Conservation (phyloP, 2,329 filamentous ascomycete genomes). For the Sphaerulina musiva region DNA sequence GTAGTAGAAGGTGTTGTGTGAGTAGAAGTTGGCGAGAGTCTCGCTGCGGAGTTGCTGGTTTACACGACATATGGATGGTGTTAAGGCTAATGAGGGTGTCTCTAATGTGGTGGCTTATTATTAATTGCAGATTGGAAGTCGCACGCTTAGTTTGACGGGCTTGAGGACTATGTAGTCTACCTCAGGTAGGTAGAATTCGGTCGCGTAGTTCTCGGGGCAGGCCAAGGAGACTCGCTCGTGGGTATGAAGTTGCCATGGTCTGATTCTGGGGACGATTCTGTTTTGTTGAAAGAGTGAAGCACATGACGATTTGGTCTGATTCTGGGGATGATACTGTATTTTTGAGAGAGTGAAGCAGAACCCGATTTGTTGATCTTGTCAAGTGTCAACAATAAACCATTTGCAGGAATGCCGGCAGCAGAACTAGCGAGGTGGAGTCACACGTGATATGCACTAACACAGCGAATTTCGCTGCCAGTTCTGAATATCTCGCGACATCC, state of each 20-base stretch:
- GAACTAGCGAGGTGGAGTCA: no score
- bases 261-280: not conserved
- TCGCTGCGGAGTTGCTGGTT: conserved; percentile 23
- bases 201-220: conserved; percentile 27
- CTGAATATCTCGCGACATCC: not conserved
- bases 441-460: not conserved
- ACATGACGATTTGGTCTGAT: no score
- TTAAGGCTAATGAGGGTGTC: conserved; percentile 16
- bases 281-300: no score
- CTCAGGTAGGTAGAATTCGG: conserved; percentile 16
- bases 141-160: conserved; percentile 14
- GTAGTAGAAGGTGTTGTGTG: conserved; percentile 24
- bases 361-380: no score
- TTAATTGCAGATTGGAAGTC: not conserved
- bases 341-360: no score
- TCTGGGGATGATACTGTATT: no score
- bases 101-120: not conserved
- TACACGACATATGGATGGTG: conserved; percentile 20
- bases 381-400: no score
- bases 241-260: not conserved
- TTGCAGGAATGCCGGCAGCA: no score
- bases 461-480: conserved; percentile 7
- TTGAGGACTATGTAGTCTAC: conserved; percentile 16
- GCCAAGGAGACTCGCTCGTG: conserved; percentile 16
- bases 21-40: conserved; percentile 23